These are phyloP conservation scores for Copromyces sp. DNA, from an alignment of 495 filamentous ascomycete species.

Conservation along the genomic window DNA sequence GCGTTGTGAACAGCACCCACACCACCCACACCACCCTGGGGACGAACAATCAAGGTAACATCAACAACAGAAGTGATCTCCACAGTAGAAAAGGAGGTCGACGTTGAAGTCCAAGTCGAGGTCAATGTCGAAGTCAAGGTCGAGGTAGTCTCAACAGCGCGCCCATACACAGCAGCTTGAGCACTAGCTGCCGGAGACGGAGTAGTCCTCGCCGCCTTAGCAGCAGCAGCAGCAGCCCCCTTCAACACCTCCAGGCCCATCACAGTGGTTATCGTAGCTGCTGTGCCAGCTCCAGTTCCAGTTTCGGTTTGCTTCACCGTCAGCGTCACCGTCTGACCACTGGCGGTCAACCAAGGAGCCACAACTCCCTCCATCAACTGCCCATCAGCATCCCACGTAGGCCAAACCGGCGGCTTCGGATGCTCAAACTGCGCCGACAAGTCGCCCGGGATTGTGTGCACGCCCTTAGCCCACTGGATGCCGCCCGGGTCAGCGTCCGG, in stretches of 20 bases:
- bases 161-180: neutral
- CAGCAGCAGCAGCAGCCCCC: too few relatives aligned
- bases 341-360: neutral
- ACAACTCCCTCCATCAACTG: neutral
- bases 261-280: neutral
- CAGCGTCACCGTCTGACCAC: neutral
- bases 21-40: neutral
- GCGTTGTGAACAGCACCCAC: too few relatives aligned
- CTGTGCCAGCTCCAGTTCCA: neutral
- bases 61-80: neutral
- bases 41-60: neutral
- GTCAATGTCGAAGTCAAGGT: neutral
- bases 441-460: neutral
- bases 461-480: neutral
- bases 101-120: neutral
- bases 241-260: neutral
- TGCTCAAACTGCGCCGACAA: neutral
- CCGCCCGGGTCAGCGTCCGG: neutral
- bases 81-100: neutral
- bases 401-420: neutral
- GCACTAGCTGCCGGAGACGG: neutral
- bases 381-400: neutral
- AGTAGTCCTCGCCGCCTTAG: neutral
- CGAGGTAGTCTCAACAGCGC: neutral
- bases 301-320: too few relatives aligned